Evolutionary conservation across 2,329 filamentous ascomycete genomes (phyloP).

Genomic region (Aspergillus amoenus): DNA sequence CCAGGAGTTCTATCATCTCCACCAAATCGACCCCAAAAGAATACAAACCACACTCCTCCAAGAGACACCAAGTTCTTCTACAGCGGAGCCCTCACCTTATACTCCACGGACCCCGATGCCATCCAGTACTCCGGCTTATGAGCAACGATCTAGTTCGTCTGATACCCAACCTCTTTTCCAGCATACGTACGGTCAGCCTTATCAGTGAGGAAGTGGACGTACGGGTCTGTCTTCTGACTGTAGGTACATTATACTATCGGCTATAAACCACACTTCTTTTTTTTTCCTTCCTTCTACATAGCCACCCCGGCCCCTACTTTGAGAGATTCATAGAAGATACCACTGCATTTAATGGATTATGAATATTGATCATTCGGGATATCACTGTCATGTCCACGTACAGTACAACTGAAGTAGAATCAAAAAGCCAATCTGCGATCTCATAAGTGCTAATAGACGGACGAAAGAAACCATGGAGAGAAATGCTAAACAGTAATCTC

Average conservation of each 20-base stretch:
- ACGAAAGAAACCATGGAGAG: not conserved
- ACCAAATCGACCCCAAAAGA: slow-evolving; percentile 13
- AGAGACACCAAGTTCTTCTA: not conserved
- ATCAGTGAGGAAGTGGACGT: slow-evolving; percentile 11
- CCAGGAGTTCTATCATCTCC: slow-evolving; percentile 15
- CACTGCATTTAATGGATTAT: not conserved
- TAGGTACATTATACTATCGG: not conserved
- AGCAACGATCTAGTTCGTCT: not conserved
- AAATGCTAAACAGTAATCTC: not conserved
- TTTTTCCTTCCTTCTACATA: not conserved
- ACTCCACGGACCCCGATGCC: slow-evolving; percentile 17
- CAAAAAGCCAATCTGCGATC: not conserved
- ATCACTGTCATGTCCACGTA: not conserved
- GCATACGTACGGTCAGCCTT: slow-evolving; percentile 16
- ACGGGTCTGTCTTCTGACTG: not conserved
- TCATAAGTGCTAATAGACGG: not conserved
- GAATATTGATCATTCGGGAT: not conserved
- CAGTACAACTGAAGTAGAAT: not conserved
- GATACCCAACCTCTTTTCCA: not conserved
- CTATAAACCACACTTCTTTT: not conserved
- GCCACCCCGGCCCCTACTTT: not conserved
- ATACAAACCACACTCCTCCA: slow-evolving; percentile 16
- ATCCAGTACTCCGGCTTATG: not conserved
- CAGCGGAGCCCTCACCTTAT: slow-evolving; percentile 4
- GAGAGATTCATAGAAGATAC: not conserved